Base-by-base conservation (phyloP, 345 rosid genomes). In the Eucalyptus dawsonii region DNA sequence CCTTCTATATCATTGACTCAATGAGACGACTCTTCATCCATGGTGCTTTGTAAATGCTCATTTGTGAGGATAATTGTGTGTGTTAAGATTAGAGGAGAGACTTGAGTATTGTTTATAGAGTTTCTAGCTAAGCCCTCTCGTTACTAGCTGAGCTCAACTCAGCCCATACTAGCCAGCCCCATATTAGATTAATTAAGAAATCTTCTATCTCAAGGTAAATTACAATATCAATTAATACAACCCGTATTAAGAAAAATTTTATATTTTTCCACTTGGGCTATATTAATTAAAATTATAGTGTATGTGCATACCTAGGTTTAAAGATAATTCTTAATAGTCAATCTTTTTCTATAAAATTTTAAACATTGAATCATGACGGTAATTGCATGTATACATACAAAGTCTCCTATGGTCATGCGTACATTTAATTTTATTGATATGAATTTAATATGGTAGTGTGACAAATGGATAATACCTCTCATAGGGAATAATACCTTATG, bases 161-260 rank as follows among this genome's bases (percentile, higher is more conserved):
- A 0, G 2, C 24, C 2, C 24, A 53, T 53, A 53, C 0, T 53
- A 53, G 10, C 5, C 0, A 53, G 2, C 56, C 0, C 9, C 1
- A 53, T 53, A 53, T 53, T 3, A 53, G 10, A 19, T 0, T 19
- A 53, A 53, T 19, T 53, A 53, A 19, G 1, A 53, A 53, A 53
- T 0, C 0, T 53, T 53, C 0, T 19, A 53, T 53, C 0, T 53
- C 2, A 17, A 53, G 0, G 24, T 53, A 53, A 53, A 53, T 53
- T 53, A 53, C 0, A 53, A 53, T 53, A 53, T 53, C 24, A 53
- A 19, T 53, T 53, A 53, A 53, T 8, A 0, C 10, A 53, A 4
- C 24, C 0, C 4, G 0, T 0, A 19, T 53, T 53, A 19, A 1
- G 4, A 19, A 53, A 19, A 0, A 0, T 53, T 53, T 53, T 53